Evolutionary conservation across 192 early-diverging fungal species (phyloP), one percentile per base, ranked within the genome.

Genomic region (Coemansia sp.): DNA sequence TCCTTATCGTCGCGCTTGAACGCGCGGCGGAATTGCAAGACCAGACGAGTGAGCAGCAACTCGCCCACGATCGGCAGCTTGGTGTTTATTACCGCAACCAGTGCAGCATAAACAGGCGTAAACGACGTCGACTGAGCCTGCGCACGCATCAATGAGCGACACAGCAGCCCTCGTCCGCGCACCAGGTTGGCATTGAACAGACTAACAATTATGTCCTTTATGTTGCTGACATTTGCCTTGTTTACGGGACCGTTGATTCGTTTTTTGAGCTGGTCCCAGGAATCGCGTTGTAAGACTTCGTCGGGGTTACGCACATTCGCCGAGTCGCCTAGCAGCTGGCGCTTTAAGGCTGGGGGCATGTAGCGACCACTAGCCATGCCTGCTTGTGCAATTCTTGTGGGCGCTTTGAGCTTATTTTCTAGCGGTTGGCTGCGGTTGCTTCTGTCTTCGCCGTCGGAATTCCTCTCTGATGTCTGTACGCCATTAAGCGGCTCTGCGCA

Each of bases 251-350:
- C 95, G 62, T 96, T 98, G 53, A 98, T 88, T 51, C 83, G 86
- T 70, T 96, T 98, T 64, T 95, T 96, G 6, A 96, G 79, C 6
- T 85, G 83, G 57, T 98, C 94, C 95, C 95, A 98, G 20, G 85
- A 86, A 69, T 93, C 87, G 6, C 94, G 88, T 69, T 97, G 94
- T 28, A 18, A 28, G 16, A 36, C 51, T 31, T 69, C 72, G 20
- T 56, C 40, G 15, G 38, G 16, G 14, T 56, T 17, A 16, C 51
- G 37, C 20, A 41, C 32, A 10, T 34, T 40, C 15, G 38, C 64
- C 7, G 44, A 47, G 0, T 44, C 67, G 0, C 60, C 53, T 50
- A 78, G 89, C 85, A 96, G 81, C 56, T 83, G 77, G 42, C 89
- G 79, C 64, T 92, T 79, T 31, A 85, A 80, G 15, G 85, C 86